Conservation (phyloP, 2,329 filamentous ascomycete genomes). For the Elsinoe fawcettii region DNA sequence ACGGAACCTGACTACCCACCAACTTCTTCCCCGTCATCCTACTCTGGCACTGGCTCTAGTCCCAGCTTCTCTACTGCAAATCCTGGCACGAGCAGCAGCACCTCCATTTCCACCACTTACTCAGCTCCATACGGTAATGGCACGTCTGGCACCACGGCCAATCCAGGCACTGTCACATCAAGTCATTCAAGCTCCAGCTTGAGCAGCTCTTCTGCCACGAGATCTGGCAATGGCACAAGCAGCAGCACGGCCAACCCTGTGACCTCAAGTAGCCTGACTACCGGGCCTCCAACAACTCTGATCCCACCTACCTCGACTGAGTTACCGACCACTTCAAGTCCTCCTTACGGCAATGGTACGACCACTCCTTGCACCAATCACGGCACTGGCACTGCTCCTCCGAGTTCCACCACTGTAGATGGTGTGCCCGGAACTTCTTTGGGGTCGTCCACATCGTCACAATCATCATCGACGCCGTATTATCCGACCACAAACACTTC, state of each 20-base stretch:
- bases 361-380: neutral
- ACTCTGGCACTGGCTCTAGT: slow-evolving; percentile 6
- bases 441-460: neutral
- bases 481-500: slow-evolving; percentile 2
- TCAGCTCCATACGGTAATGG: slow-evolving; percentile 7
- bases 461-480: neutral
- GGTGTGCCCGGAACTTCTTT: slow-evolving; percentile 6
- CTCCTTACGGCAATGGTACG: slow-evolving; percentile 1
- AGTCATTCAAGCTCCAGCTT: neutral
- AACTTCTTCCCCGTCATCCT: neutral
- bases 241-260: slow-evolving; percentile 6
- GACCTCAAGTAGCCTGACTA: neutral
- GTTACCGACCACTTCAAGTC: neutral
- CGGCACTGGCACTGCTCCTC: slow-evolving; percentile 5
- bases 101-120: neutral
- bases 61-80: slow-evolving; percentile 8
- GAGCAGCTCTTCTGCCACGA: slow-evolving; percentile 3
- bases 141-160: neutral
- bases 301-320: neutral
- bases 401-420: slow-evolving; percentile 2
- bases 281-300: neutral
- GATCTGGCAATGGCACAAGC: slow-evolving; percentile 1
- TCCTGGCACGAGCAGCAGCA: slow-evolving; percentile 6
- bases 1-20: neutral
- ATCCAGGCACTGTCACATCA: neutral